These are phyloP conservation scores for Colletotrichum cordylinicola DNA, from an alignment of 2,329 filamentous ascomycete genomes.

Conservation along the genomic window DNA sequence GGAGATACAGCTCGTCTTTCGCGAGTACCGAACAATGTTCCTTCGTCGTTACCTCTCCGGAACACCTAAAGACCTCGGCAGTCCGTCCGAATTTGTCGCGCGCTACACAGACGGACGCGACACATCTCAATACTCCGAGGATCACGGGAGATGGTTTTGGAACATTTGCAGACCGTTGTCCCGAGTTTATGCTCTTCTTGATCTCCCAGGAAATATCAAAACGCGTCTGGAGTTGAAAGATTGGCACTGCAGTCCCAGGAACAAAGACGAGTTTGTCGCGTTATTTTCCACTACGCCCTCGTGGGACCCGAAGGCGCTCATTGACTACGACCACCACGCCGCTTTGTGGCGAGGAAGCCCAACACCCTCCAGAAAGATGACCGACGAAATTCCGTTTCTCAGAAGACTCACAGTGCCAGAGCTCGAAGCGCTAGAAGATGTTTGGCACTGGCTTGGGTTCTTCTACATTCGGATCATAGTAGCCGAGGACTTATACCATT, in stretches of 20 bases:
- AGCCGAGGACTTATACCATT: background rate
- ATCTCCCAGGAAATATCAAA: background rate
- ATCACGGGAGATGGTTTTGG: background rate
- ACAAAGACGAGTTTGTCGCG: background rate
- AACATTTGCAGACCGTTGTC: background rate
- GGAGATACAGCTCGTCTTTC: background rate
- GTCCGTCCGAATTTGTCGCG: background rate
- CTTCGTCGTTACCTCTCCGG: background rate
- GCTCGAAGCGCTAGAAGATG: background rate
- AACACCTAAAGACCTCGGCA: background rate
- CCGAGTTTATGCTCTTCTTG: background rate
- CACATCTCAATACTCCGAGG: background rate
- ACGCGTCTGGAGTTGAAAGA: fast-evolving
- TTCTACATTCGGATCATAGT: background rate
- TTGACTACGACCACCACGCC: background rate
- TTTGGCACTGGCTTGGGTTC: background rate
- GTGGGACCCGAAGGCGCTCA: background rate
- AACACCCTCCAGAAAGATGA: background rate
- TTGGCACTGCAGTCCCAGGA: background rate
- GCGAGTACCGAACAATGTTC: background rate
- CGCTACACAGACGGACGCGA: background rate
- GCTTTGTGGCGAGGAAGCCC: background rate
- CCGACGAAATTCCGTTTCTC: background rate
- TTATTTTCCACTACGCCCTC: background rate
- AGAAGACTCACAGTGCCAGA: background rate